phyloP scores from a whole-genome alignment of 257 asterid species.

The Perilla frutescens region DNA sequence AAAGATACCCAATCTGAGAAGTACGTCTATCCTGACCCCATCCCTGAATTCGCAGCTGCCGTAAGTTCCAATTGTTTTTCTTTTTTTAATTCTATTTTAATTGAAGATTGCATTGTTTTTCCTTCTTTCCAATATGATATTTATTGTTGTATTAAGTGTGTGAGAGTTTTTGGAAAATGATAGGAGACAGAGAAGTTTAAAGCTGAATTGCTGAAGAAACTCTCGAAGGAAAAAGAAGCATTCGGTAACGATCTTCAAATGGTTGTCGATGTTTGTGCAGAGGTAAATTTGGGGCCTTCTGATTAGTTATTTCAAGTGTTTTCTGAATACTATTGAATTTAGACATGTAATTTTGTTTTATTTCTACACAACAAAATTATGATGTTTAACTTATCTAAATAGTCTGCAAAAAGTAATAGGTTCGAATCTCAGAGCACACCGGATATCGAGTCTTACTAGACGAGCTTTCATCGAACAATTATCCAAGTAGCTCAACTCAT shows the following conservation, averaged over 20 bases:
- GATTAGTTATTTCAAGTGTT: slow-evolving; percentile 3
- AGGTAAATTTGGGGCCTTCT: slow-evolving; percentile 27
- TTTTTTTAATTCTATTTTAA: background rate
- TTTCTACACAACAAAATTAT: background rate
- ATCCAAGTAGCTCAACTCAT: background rate
- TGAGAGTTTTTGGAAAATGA: background rate
- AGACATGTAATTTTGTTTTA: background rate
- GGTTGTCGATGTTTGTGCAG: slow-evolving; percentile 57
- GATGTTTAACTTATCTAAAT: background rate
- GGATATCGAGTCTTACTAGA: too few relatives aligned
- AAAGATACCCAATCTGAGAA: slow-evolving; percentile 48
- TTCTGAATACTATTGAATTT: slow-evolving; percentile 6
- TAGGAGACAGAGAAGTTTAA: slow-evolving; percentile 69
- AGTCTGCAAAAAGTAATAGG: background rate
- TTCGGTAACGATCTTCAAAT: slow-evolving; percentile 58
- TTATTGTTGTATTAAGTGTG: background rate
- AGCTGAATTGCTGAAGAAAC: slow-evolving; percentile 53
- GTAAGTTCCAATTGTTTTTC: slow-evolving; percentile 35
- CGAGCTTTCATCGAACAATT: too few relatives aligned
- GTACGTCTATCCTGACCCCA: slow-evolving; percentile 64
- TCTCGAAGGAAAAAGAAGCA: slow-evolving; percentile 54
- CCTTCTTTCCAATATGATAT: background rate
- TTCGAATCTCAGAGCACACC: background rate
- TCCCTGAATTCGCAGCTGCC: slow-evolving; percentile 64
- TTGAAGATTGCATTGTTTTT: background rate